Evolutionary conservation across 768 basidiomycete genomes (phyloP).

Genomic region (Amanita pseudoporphyria): DNA sequence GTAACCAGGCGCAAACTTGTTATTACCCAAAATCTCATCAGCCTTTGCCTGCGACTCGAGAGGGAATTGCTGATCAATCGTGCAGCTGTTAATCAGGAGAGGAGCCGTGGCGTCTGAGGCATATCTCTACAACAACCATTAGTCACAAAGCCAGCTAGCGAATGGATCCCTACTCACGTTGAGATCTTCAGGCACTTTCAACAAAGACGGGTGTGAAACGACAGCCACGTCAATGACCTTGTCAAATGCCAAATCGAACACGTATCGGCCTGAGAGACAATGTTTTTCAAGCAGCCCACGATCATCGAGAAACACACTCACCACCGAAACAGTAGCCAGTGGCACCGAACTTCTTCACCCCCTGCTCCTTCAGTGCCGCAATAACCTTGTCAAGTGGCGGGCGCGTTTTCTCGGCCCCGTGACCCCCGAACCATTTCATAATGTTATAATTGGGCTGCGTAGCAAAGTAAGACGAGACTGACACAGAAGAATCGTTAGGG

Average conservation of each 20-base stretch:
- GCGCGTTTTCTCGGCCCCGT: conserved; percentile 30
- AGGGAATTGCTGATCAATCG: conserved; percentile 42
- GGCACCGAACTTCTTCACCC: conserved; percentile 48
- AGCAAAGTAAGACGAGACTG: neutral
- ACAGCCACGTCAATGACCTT: conserved; percentile 37
- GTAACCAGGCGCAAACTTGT: conserved; percentile 39
- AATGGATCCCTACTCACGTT: conserved; percentile 28
- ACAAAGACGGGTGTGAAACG: conserved; percentile 54
- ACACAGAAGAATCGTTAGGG: neutral
- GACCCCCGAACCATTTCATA: conserved; percentile 32
- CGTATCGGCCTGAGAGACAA: conserved; percentile 34
- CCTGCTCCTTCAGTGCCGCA: conserved; percentile 43
- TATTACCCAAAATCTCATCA: conserved; percentile 40
- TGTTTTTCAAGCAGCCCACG: neutral
- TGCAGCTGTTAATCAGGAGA: conserved; percentile 62
- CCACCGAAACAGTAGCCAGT: conserved; percentile 69
- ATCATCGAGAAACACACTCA: conserved; percentile 14
- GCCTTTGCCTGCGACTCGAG: conserved; percentile 31
- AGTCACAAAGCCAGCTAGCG: neutral
- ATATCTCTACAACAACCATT: conserved; percentile 32
- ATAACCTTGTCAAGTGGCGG: conserved; percentile 48
- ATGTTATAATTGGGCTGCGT: conserved; percentile 27
- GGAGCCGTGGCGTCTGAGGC: conserved; percentile 34
- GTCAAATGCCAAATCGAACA: conserved; percentile 54
- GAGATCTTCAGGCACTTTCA: conserved; percentile 50